phyloP scores from a whole-genome alignment of 345 rosid species.

The Kernera saxatilis region DNA sequence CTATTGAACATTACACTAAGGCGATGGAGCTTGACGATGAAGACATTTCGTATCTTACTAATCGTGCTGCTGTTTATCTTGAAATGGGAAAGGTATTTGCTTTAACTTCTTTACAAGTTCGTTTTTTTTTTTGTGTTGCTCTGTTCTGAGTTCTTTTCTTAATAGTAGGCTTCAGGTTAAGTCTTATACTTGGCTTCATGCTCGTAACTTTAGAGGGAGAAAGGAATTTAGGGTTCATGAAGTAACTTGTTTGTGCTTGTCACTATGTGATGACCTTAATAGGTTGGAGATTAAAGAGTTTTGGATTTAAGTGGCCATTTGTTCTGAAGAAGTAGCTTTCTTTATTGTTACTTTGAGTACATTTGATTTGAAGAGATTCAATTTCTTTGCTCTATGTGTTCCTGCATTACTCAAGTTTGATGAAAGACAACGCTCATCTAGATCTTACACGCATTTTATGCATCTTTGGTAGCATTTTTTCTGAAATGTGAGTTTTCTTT shows the following conservation, averaged over 20 bases:
- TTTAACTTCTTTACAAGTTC: not conserved
- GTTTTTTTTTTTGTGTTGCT: not conserved
- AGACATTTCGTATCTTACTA: constrained; percentile 78
- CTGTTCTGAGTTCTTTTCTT: not conserved
- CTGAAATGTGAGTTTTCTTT: not conserved
- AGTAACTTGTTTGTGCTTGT: not conserved
- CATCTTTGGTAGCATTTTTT: not conserved
- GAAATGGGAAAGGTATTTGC: constrained; percentile 74
- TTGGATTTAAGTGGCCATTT: not conserved
- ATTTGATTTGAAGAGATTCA: not conserved
- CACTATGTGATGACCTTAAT: not conserved
- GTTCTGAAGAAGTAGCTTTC: not conserved
- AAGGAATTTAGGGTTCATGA: not conserved
- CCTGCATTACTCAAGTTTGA: not conserved
- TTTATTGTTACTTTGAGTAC: not conserved
- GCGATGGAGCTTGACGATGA: constrained; percentile 86
- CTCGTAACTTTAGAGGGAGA: not conserved
- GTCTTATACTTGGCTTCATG: not conserved
- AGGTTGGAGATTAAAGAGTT: not conserved
- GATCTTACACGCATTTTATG: not conserved
- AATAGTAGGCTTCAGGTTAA: not conserved
- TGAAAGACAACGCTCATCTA: not conserved
- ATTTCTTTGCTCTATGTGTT: not conserved
- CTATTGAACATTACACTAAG: constrained; percentile 65
- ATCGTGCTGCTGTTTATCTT: constrained; percentile 91